A percentile compares a stretch with the other conserved stretches of the same genome.
These are phyloP conservation scores for Clitoria ternatea DNA, from an alignment of 306 rosid genomes.

Conservation along the genomic window DNA sequence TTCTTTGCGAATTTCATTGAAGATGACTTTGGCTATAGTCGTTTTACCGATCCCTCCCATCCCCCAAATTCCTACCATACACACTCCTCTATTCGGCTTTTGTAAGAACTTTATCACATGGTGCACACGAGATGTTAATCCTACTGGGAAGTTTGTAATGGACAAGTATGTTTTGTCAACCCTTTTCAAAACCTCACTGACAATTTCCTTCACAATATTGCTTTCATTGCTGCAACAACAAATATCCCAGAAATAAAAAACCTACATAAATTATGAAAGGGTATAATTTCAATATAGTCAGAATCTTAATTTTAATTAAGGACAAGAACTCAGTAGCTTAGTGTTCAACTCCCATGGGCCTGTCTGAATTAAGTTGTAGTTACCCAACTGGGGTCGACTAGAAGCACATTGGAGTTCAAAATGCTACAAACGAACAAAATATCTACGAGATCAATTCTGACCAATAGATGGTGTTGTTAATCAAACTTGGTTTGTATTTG, in stretches of 20 bases:
- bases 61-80: constrained; percentile 5
- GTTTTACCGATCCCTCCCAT: background rate
- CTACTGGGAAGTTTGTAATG: background rate
- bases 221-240: background rate
- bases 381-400: no score
- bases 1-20: background rate
- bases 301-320: background rate
- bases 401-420: no score
- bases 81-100: background rate
- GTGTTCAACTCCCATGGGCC: background rate
- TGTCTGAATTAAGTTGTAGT: no score
- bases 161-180: background rate
- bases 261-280: background rate
- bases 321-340: background rate
- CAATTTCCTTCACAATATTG: background rate
- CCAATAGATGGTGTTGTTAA: no score
- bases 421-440: no score
- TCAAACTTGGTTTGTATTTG: no score
- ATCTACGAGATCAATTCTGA: no score
- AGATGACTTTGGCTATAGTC: background rate
- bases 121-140: background rate
- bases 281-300: background rate
- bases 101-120: background rate
- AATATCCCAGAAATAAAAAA: background rate
- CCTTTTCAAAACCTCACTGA: background rate